These are phyloP conservation scores for Boletales sp. DNA, from an alignment of 768 basidiomycete species.

Conservation along the genomic window DNA sequence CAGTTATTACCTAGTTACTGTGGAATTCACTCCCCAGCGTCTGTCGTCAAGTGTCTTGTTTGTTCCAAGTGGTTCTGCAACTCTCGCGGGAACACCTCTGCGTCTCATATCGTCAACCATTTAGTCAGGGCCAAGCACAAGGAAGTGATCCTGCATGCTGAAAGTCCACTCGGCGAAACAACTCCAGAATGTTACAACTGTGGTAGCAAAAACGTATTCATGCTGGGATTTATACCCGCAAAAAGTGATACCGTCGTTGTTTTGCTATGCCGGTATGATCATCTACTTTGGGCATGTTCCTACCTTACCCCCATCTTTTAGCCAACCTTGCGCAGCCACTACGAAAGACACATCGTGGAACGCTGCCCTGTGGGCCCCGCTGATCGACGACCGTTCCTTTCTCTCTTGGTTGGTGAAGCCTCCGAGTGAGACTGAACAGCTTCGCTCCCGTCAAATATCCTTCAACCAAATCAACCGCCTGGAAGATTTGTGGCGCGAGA, in stretches of 20 bases:
- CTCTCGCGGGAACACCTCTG: conserved; percentile 94
- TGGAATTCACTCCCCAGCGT: conserved; percentile 95
- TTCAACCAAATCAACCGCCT: conserved; percentile 96
- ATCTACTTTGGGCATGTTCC: not conserved
- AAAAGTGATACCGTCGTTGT: conserved; percentile 99
- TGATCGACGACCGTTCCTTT: conserved; percentile 98
- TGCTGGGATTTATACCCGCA: conserved; percentile 98
- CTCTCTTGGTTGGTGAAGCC: conserved; percentile 99
- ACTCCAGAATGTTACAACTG: conserved; percentile 99
- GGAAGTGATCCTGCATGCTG: conserved; percentile 94
- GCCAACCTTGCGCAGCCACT: conserved; percentile 96
- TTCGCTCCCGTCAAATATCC: conserved; percentile 94
- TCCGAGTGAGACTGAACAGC: conserved; percentile 93
- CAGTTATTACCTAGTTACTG: conserved; percentile 67
- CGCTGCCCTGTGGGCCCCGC: conserved; percentile 93
- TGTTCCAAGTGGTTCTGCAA: conserved; percentile 99
- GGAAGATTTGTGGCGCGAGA: conserved; percentile 97
- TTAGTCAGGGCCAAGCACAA: conserved; percentile 99
- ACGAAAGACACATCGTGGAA: conserved; percentile 99
- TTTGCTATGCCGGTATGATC: conserved; percentile 82
- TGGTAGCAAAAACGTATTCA: conserved; percentile 98
- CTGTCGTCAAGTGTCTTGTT: conserved; percentile 91
- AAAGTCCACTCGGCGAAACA: conserved; percentile 94
- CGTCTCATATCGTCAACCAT: conserved; percentile 99
- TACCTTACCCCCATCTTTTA: conserved; percentile 27